phyloP scores from a whole-genome alignment of 2,329 filamentous ascomycete species.

The Emmonsia crescens region DNA sequence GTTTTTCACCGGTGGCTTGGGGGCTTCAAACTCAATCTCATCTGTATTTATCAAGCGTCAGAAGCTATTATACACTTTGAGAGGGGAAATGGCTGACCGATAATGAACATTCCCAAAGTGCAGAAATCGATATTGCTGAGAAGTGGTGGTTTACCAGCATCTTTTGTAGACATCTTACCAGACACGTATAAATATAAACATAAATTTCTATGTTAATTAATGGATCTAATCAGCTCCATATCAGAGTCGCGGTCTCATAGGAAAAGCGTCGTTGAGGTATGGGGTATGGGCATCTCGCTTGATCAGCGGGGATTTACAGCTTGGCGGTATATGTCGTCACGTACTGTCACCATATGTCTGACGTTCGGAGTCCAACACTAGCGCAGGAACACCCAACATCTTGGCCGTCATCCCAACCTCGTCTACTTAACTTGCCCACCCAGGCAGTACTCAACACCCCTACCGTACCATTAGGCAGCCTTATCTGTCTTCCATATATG shows the following conservation, averaged over 20 bases:
- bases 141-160: background rate
- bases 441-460: background rate
- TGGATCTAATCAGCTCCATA: background rate
- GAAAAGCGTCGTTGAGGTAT: background rate
- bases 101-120: constrained; percentile 54
- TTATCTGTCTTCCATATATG: background rate
- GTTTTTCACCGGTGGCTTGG: constrained; percentile 56
- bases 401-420: background rate
- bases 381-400: background rate
- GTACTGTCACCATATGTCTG: background rate
- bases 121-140: constrained; percentile 41
- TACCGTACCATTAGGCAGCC: background rate
- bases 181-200: background rate
- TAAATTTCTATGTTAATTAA: background rate
- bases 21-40: constrained; percentile 76
- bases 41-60: constrained; percentile 43
- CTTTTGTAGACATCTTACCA: background rate
- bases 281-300: no score
- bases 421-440: background rate
- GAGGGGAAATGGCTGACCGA: constrained; percentile 34
- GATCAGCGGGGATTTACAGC: no score
- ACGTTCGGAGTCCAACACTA: background rate
- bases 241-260: background rate
- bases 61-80: background rate
- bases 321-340: background rate